Conservation (phyloP, 306 rosid genomes). For the Myrica gale region DNA sequence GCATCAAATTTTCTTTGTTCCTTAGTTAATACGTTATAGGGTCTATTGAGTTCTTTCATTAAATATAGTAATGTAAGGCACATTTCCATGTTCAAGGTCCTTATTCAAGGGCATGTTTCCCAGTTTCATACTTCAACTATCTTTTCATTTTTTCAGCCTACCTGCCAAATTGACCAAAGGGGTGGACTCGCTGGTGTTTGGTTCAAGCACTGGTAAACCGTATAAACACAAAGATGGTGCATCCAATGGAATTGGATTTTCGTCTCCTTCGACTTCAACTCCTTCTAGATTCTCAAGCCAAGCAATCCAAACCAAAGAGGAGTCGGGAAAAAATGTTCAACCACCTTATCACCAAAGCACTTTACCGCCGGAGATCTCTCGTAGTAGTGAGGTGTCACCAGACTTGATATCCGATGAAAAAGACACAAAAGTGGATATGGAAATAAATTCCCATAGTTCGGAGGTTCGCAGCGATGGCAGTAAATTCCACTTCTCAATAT, state of each 20-base stretch:
- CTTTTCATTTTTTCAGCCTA: conserved; percentile 43
- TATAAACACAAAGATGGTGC: conserved; percentile 30
- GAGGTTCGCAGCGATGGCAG: conserved; percentile 39
- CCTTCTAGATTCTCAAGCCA: conserved; percentile 58
- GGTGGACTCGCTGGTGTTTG: conserved; percentile 54
- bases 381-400: conserved; percentile 19
- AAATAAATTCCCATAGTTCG: conserved; percentile 32
- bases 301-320: conserved; percentile 39
- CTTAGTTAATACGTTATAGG: background rate
- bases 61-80: background rate
- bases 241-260: conserved; percentile 39
- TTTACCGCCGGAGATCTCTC: conserved; percentile 39
- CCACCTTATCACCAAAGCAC: conserved; percentile 36
- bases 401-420: conserved; percentile 36
- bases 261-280: conserved; percentile 38
- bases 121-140: background rate
- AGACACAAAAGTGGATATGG: conserved; percentile 37
- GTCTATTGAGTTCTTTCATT: background rate
- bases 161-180: conserved; percentile 55
- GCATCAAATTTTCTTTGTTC: background rate
- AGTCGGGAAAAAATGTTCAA: conserved; percentile 29
- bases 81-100: conserved; percentile 16
- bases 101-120: background rate
- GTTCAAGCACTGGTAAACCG: conserved; percentile 41
- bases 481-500: conserved; percentile 87